A percentile compares a stretch with the other conserved stretches of the same genome.
These are phyloP conservation scores for Abortiporus biennis DNA, from an alignment of 1,284 basidiomycete species.

Conservation along the genomic window DNA sequence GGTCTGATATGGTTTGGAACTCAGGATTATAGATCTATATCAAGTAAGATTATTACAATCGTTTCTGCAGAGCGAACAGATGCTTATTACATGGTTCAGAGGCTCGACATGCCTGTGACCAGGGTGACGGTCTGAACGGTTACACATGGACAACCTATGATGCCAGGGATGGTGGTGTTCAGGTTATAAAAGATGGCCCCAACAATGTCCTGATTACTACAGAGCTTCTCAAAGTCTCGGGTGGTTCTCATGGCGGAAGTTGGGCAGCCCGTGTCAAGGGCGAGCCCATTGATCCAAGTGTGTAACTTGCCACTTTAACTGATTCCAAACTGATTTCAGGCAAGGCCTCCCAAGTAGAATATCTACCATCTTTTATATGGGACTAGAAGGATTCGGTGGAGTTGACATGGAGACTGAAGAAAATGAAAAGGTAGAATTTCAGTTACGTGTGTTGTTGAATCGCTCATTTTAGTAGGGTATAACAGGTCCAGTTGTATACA, in stretches of 20 bases:
- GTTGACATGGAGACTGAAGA: slow-evolving; percentile 75
- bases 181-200: slow-evolving; percentile 73
- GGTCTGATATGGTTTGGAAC: slow-evolving; percentile 92
- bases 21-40: slow-evolving; percentile 69
- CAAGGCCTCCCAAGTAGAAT: slow-evolving; percentile 35
- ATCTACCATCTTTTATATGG: slow-evolving; percentile 81
- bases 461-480: slow-evolving; percentile 51
- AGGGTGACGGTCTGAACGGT: slow-evolving; percentile 72
- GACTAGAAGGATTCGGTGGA: slow-evolving; percentile 80
- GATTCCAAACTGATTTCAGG: not conserved
- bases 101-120: slow-evolving; percentile 85
- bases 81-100: slow-evolving; percentile 36
- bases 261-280: slow-evolving; percentile 90
- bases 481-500: slow-evolving; percentile 59
- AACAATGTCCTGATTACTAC: slow-evolving; percentile 87
- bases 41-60: slow-evolving; percentile 38
- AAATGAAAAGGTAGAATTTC: slow-evolving; percentile 55
- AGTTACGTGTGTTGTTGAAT: not conserved
- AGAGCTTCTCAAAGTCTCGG: slow-evolving; percentile 78
- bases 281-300: slow-evolving; percentile 66
- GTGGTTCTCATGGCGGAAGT: slow-evolving; percentile 76
- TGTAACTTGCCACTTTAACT: slow-evolving; percentile 18
- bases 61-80: slow-evolving; percentile 4
- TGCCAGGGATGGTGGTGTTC: slow-evolving; percentile 76
- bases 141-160: slow-evolving; percentile 92